Base-by-base conservation (phyloP, 441 rosid species). In the Syzygium syzygioides region DNA sequence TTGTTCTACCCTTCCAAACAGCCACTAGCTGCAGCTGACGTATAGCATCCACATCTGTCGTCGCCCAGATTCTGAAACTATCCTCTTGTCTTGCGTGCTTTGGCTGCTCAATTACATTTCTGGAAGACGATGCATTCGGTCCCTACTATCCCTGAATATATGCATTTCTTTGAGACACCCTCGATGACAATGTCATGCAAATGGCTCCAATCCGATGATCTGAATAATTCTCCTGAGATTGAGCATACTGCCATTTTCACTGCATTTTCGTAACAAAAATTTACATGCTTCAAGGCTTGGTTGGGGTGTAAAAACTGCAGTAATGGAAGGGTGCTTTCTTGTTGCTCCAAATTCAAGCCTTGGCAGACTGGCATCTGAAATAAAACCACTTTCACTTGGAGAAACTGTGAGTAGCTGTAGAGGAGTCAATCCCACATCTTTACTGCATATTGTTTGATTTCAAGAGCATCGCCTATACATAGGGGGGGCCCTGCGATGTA, bases 381-480 rank as follows among this genome's bases (percentile, higher is more conserved):
- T 71, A 17, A 71, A 71, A 37, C 83, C 83, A 55, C 48, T 30
- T 79, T 86, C 34, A 45, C 86, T 76, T 76, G 83, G 83, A 41
- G n/a, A 76, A 76, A 76, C 17, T 76, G 9, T 71, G n/a, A 23
- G 83, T 23, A 23, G n/a, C 7, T 37, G 83, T 20, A 76, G 6
- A 41, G n/a, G n/a, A 76, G n/a, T 76, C 83, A 41, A 23, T 76
- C 87, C n/a, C 79, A 88, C 50, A 87, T 55, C 54, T n/a, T 45
- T 55, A 53, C 25, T 6, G 28, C 52, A 66, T 64, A 55, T 86
- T 54, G 57, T 89, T 66, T 68, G 87, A 89, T 91, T 93, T 95
- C 41, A 91, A 88, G 87, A 96, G 96, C 94, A 94, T 91, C 88
- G 83, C 90, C 98, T 92, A 92, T 92, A 94, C 97, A 96, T 96